These are phyloP conservation scores for Porogramme epimiltina DNA, from an alignment of 1,284 basidiomycete species.

Conservation along the genomic window DNA sequence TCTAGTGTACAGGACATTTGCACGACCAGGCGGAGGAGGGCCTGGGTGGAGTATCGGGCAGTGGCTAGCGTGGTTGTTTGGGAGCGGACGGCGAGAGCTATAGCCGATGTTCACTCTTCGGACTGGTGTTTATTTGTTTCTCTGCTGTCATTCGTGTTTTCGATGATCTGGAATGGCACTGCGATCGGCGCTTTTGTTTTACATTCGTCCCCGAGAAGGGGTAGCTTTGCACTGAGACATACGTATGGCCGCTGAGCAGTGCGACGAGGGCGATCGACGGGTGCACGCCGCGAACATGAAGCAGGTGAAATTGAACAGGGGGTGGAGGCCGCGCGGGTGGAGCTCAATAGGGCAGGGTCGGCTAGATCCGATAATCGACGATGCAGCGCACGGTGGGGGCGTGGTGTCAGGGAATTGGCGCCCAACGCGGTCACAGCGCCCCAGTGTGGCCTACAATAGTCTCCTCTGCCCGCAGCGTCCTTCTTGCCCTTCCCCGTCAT, in stretches of 20 bases:
- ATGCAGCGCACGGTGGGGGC: conserved; percentile 28
- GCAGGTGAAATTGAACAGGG: conserved; percentile 4
- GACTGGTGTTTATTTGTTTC: neutral
- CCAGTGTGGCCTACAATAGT: conserved; percentile 25
- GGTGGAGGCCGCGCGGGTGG: neutral
- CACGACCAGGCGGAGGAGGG: conserved; percentile 54
- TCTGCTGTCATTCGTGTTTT: conserved; percentile 4
- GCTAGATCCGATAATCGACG: conserved; percentile 37
- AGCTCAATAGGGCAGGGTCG: no score
- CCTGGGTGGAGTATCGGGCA: conserved; percentile 49
- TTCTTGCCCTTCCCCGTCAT: conserved; percentile 22
- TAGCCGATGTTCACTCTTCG: no score
- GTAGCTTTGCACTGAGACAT: no score
- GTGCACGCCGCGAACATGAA: neutral
- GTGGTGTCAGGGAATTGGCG: conserved; percentile 28
- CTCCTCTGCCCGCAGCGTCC: conserved; percentile 17
- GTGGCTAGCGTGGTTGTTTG: conserved; percentile 64
- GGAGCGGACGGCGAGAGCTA: conserved; percentile 35
- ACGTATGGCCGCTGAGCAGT: conserved; percentile 2
- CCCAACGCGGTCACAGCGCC: conserved; percentile 22
- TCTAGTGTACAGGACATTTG: conserved; percentile 66
- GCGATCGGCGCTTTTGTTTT: neutral
- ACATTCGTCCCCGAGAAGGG: conserved; percentile 1
- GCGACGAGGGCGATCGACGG: neutral
- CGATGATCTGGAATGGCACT: neutral